These are phyloP conservation scores for Mucor mucedo DNA, from an alignment of 371 early-diverging fungal genomes.

Conservation along the genomic window DNA sequence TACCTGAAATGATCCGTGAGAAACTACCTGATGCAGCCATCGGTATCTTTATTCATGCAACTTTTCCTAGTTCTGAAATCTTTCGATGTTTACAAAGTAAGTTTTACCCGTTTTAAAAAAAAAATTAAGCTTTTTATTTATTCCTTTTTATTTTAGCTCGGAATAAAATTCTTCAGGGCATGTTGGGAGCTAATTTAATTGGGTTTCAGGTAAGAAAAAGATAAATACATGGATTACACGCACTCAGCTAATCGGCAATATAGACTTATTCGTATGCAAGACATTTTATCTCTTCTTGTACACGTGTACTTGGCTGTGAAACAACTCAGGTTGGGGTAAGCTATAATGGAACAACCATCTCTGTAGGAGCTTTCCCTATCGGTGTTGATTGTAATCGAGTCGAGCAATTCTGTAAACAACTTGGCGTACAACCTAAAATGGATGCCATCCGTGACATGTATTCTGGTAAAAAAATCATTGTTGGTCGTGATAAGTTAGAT, in stretches of 20 bases:
- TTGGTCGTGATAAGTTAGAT: constrained; percentile 99
- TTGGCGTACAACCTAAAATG: constrained; percentile 75
- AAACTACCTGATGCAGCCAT: constrained; percentile 83
- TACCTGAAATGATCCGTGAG: constrained; percentile 88
- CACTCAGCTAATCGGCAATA: too few relatives aligned
- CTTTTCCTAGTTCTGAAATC: constrained; percentile 95
- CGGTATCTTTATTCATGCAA: constrained; percentile 97
- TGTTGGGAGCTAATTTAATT: constrained; percentile 87
- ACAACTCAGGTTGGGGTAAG: constrained; percentile 87
- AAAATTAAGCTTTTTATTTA: constrained; percentile 7
- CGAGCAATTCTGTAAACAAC: constrained; percentile 52
- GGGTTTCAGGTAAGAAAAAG: constrained; percentile 77
- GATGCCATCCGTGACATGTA: constrained; percentile 85
- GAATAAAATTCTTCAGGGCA: constrained; percentile 85
- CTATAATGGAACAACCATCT: constrained; percentile 73
- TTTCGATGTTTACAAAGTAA: constrained; percentile 91
- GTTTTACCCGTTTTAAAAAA: constrained; percentile 16
- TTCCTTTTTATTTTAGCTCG: constrained; percentile 60
- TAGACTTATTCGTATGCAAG: constrained; percentile 95
- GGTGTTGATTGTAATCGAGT: constrained; percentile 90
- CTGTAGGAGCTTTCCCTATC: constrained; percentile 95
- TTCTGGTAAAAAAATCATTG: constrained; percentile 91
- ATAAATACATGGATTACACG: not conserved
- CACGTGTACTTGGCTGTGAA: constrained; percentile 91
- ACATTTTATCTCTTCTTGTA: constrained; percentile 96